Evolutionary conservation across 108 stramenopile genomes (phyloP), one percentile per base, ranked within the genome.

Genomic region (Nitzschia sp.): DNA sequence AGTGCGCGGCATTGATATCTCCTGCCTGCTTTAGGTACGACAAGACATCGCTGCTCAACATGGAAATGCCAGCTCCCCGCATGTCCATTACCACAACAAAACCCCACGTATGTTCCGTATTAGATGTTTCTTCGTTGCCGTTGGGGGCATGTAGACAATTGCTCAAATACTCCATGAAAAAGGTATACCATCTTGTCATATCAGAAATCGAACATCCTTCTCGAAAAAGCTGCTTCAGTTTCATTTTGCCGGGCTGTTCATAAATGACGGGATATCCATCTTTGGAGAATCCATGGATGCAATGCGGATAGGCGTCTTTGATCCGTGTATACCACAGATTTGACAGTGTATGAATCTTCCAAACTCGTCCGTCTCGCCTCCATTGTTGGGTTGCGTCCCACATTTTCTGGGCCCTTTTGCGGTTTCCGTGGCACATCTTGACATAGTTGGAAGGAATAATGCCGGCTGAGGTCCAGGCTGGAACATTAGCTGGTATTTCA

Each of bases 61-160:
- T 35, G 23, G 70, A 19, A 13, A 81, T 67, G 1, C 75, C 57
- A 29, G 61, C 77, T 0, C 80, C 81, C 30, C 47, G 44, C 41
- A 85, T 69, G 53, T 85, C 84, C 80, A 85, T 80, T 0, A 85
- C 80, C 28, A 85, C 84, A 27, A 75, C 44, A 48, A 75, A 75
- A 8, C 80, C 72, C 64, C 72, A 85, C 16, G 41, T 16, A 19
- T 38, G 38, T 11, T 23, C 29, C 3, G 35, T 17, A 15, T 36
- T 34, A 21, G 45, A 44, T 53, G 22, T 53, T 36, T 63, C 52
- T 0, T 55, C 36, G 8, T 38, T 25, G 16, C 66, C 63, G 21
- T 33, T 35, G 13, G 22, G 23, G 26, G 35, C 21, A 26, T 50
- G 56, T 1, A 71, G 16, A 32, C 68, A 27, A 56, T 85, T 85